Conservation (phyloP, 2,329 filamentous ascomycete genomes). For the Fusarium oxysporum region DNA sequence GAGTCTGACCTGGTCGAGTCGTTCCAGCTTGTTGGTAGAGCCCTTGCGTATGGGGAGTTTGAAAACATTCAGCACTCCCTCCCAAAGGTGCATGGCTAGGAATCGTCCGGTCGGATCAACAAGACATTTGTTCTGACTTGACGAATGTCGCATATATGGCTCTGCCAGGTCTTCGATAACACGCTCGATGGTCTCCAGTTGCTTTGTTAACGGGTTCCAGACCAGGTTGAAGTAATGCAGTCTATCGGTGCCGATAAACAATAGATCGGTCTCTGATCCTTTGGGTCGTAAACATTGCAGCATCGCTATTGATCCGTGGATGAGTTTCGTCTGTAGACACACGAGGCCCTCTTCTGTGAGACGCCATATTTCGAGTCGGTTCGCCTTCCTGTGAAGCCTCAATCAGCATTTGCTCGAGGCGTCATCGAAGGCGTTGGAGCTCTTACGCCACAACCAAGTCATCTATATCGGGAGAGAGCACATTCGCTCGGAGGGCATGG, state of each 20-base stretch:
- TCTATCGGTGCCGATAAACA: slow-evolving; percentile 92
- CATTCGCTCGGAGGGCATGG: slow-evolving; percentile 84
- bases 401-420: slow-evolving; percentile 46
- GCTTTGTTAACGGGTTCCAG: slow-evolving; percentile 74
- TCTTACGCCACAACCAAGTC: slow-evolving; percentile 89
- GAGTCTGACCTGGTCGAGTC: slow-evolving; percentile 66
- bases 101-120: slow-evolving; percentile 81
- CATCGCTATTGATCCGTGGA: slow-evolving; percentile 90
- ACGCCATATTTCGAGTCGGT: slow-evolving; percentile 86
- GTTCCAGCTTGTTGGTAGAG: slow-evolving; percentile 57
- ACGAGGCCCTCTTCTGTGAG: slow-evolving; percentile 72
- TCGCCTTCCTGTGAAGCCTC: slow-evolving; percentile 73
- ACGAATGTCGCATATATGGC: slow-evolving; percentile 77
- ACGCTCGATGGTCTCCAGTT: slow-evolving; percentile 64
- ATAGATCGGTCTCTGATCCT: slow-evolving; percentile 79
- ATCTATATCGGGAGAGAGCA: slow-evolving; percentile 79
- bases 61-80: slow-evolving; percentile 68
- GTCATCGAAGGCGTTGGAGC: slow-evolving; percentile 15
- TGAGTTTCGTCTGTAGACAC: slow-evolving; percentile 74
- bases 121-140: slow-evolving; percentile 84
- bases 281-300: slow-evolving; percentile 82
- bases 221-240: slow-evolving; percentile 90
- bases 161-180: slow-evolving; percentile 66
- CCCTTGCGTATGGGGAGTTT: slow-evolving; percentile 62
- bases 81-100: slow-evolving; percentile 70